Evolutionary conservation across 2,329 filamentous ascomycete genomes (phyloP).

Genomic region (Pseudogymnoascus sp.): DNA sequence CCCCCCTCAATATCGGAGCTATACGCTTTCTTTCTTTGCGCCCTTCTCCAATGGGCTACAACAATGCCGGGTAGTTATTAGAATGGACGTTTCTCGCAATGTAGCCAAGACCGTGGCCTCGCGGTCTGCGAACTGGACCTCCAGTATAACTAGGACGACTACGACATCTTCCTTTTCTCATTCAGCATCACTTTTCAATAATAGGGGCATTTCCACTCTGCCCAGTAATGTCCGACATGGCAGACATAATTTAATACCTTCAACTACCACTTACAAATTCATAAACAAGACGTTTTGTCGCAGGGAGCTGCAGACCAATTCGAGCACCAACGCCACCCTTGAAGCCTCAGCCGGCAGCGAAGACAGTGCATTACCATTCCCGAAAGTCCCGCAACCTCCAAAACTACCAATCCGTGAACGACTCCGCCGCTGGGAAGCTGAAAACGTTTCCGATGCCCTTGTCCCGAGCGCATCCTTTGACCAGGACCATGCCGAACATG

Average conservation of each 20-base stretch:
- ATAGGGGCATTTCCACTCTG: neutral
- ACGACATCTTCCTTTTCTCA: neutral
- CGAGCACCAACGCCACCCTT: neutral
- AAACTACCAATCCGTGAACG: slow-evolving; percentile 5
- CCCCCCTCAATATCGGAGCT: neutral
- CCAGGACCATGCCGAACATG: neutral
- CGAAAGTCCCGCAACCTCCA: neutral
- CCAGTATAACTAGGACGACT: neutral
- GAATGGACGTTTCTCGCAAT: slow-evolving; percentile 9
- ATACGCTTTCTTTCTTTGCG: neutral
- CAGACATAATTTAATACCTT: neutral
- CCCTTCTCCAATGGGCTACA: slow-evolving; percentile 4
- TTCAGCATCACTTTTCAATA: neutral
- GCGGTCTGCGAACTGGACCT: slow-evolving; percentile 4
- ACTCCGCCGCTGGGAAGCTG: neutral
- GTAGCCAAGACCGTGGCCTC: slow-evolving; percentile 8
- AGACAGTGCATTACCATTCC: neutral
- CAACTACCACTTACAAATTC: neutral
- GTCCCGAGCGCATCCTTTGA: neutral
- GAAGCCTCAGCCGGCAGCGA: neutral
- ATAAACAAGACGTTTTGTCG: neutral
- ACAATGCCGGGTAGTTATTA: slow-evolving; percentile 1
- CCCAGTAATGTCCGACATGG: neutral
- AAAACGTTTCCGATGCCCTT: neutral
- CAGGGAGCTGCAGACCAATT: neutral